These are phyloP conservation scores for Chlamydomonas asymmetrica DNA, from an alignment of 139 green algal genomes.

Conservation along the genomic window DNA sequence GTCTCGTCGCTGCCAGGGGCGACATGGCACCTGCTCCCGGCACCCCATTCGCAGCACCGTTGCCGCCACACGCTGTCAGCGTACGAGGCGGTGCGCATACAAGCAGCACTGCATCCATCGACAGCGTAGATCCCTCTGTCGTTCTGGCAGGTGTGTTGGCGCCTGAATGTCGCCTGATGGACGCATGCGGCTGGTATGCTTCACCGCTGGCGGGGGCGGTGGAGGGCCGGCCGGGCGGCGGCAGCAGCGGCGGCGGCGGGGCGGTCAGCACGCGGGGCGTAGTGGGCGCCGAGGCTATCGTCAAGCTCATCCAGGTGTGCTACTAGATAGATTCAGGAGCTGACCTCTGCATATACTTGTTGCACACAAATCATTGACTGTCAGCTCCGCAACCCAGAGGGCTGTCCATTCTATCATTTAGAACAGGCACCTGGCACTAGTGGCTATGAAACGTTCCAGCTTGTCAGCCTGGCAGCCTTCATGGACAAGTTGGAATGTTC, in stretches of 20 bases:
- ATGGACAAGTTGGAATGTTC: no score
- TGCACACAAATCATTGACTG: no score
- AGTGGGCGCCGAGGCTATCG: slow-evolving; percentile 5
- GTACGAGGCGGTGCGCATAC: neutral
- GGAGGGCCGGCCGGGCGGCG: neutral
- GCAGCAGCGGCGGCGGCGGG: neutral
- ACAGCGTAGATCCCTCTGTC: neutral
- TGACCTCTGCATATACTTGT: no score
- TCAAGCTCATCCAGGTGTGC: slow-evolving; percentile 17
- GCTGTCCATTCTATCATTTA: no score
- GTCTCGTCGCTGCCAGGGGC: no score
- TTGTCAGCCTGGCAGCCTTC: no score
- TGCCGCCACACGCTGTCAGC: no score
- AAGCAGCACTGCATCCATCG: neutral
- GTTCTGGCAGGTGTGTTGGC: neutral
- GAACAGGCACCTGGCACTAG: no score
- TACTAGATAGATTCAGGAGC: no score
- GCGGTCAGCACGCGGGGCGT: neutral
- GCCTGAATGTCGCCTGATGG: neutral
- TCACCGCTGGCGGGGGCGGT: neutral
- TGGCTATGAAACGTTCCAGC: no score
- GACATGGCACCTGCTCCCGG: neutral
- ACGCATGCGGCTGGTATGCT: slow-evolving; percentile 16
- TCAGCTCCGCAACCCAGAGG: no score
- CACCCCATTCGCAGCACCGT: neutral